Evolutionary conservation across 1,139 yeast genomes (phyloP).

Genomic region (Magnusiomyces ingens): DNA sequence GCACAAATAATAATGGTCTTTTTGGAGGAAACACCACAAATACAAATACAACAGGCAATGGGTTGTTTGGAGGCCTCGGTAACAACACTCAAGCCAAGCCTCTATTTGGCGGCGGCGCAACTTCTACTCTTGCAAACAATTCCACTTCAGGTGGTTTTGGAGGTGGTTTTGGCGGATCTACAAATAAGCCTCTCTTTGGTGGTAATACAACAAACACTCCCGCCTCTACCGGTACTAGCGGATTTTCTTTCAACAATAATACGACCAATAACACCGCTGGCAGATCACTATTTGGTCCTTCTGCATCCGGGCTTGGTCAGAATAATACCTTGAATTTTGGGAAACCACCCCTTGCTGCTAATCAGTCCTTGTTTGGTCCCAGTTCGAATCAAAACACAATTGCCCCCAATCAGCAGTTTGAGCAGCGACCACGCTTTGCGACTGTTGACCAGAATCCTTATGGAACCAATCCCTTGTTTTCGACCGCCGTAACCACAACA

Average conservation of each 20-base stretch:
- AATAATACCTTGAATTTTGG: too few species aligned
- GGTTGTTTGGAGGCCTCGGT: slow-evolving; percentile 20
- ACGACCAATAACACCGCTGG: background rate
- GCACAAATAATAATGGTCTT: slow-evolving; percentile 24
- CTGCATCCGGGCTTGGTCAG: background rate
- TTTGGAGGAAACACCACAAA: slow-evolving; percentile 13
- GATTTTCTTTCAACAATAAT: background rate
- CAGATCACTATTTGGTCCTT: background rate
- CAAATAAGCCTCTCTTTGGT: background rate
- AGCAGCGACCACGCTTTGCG: slow-evolving; percentile 24
- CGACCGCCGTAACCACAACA: slow-evolving; percentile 36
- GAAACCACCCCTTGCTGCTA: background rate
- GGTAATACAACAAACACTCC: background rate
- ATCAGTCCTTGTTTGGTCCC: background rate
- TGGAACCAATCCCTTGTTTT: slow-evolving; percentile 61
- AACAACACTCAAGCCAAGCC: slow-evolving; percentile 19
- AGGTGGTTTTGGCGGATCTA: too few species aligned
- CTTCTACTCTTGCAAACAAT: background rate
- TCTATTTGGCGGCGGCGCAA: background rate
- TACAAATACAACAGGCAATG: slow-evolving; percentile 9
- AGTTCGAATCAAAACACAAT: background rate
- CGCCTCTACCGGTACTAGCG: background rate
- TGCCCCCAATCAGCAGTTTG: too few species aligned
- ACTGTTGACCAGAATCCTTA: slow-evolving; percentile 61
- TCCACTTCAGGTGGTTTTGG: background rate